phyloP scores from a whole-genome alignment of 345 rosid genomes.

The Populus nigra region DNA sequence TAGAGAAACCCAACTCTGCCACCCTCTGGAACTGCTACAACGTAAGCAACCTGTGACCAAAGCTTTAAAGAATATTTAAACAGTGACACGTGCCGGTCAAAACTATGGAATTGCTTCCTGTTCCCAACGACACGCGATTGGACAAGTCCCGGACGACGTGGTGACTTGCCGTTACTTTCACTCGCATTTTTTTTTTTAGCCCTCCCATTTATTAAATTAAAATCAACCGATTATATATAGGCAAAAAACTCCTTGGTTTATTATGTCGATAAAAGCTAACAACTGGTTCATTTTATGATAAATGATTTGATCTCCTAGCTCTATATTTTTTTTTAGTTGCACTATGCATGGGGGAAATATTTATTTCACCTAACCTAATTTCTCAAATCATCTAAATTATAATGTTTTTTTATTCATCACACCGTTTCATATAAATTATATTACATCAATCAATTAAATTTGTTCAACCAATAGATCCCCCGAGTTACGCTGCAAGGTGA shows the following conservation, averaged over 20 bases:
- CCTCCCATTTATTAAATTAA: too few relatives aligned
- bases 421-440: too few relatives aligned
- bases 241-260: not conserved
- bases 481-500: too few relatives aligned
- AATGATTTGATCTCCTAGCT: not conserved
- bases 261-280: not conserved
- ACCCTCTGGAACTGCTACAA: slow-evolving; percentile 9
- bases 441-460: too few relatives aligned
- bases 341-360: not conserved
- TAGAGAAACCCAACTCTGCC: too few relatives aligned
- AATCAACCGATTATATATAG: too few relatives aligned
- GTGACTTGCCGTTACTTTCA: slow-evolving; percentile 42
- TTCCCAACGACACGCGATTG: slow-evolving; percentile 40
- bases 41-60: slow-evolving; percentile 19
- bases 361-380: too few relatives aligned
- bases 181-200: not conserved
- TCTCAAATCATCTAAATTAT: too few relatives aligned
- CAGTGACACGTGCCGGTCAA: slow-evolving; percentile 31
- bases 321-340: not conserved
- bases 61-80: not conserved
- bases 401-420: too few relatives aligned
- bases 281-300: not conserved
- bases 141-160: slow-evolving; percentile 61
- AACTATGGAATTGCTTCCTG: slow-evolving; percentile 29
- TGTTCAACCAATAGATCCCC: too few relatives aligned